These are phyloP conservation scores for Podospora conica DNA, from an alignment of 495 filamentous ascomycete genomes.

Conservation along the genomic window DNA sequence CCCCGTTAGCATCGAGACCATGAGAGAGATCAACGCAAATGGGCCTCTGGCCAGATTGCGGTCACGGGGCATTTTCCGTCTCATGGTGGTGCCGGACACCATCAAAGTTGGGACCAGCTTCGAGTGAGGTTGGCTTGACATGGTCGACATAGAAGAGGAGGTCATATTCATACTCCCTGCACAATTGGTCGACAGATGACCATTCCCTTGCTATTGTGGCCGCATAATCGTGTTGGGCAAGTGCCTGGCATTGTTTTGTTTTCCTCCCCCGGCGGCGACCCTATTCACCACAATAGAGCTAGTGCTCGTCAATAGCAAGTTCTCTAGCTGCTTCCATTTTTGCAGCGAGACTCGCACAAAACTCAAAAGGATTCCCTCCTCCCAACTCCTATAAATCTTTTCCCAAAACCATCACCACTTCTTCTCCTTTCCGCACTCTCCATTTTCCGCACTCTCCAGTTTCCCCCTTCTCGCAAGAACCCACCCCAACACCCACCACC, in stretches of 20 bases:
- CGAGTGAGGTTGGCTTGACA: not conserved
- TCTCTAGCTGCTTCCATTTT: not conserved
- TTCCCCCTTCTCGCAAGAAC: not conserved
- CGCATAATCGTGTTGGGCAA: not conserved
- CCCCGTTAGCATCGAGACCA: not conserved
- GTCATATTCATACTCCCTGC: not conserved
- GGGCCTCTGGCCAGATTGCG: not conserved
- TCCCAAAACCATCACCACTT: not conserved
- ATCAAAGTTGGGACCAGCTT: not conserved
- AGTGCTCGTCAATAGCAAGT: not conserved
- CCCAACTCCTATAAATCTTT: not conserved
- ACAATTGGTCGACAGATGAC: not conserved
- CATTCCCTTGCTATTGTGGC: not conserved
- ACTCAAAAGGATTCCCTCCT: not conserved
- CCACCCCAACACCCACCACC: not conserved
- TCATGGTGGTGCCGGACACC: not conserved
- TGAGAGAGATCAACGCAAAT: not conserved
- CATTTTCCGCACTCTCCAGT: not conserved
- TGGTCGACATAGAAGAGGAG: not conserved
- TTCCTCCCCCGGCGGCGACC: not conserved
- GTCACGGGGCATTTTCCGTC: not conserved
- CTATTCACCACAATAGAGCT: not conserved
- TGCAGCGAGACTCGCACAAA: too few species aligned
- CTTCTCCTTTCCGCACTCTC: not conserved
- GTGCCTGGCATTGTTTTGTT: not conserved